Base-by-base conservation (phyloP, 2,329 filamentous ascomycete species). In the Cercospora brassicicola region DNA sequence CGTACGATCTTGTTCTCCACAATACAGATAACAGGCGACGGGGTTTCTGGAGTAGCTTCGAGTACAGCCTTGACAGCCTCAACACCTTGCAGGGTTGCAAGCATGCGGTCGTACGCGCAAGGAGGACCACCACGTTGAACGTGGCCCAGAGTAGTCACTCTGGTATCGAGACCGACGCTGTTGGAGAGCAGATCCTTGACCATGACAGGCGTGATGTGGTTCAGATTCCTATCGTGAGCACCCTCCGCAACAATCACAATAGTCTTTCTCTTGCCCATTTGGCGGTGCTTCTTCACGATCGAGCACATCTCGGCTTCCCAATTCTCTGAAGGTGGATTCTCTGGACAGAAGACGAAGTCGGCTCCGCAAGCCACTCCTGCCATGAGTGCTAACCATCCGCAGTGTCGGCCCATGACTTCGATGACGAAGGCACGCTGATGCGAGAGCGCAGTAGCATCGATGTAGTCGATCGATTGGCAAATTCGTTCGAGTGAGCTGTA, bases 171-270 rank as follows among this genome's bases (percentile, higher is more conserved):
- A 56, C 88, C 89, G 4, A 97, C 87, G 10, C 91, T 89, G 20
- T 91, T 83, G 42, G 93, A 90, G n/a, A 99, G 87, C 61, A 98
- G 88, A 73, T 94, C 88, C 79, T 95, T 97, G 80, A 99, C 91
- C 81, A 91, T 90, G 18, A 85, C 83, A 9, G 93, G 89, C 0
- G 88, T 88, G 76, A 99, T 96, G 81, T 92, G 94, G 78, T 90
- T 91, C 67, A 97, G 88, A 63, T 94, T 82, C 71, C 87, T 86
- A 81, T 97, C 94, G 73, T 94, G 90, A 57, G 95, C 95, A 73
- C 95, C 95, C 82, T 99, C 95, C 62, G 95, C 95, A 62, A 99
- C 91, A 75, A 99, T 97, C 76, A 99, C 94, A 75, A 98, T 98
- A 1, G 95, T 98, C 84, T 97, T 96, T 76, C 95, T 88, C 86